Base-by-base conservation (phyloP, 345 rosid genomes). In the Salix koriyanagi region DNA sequence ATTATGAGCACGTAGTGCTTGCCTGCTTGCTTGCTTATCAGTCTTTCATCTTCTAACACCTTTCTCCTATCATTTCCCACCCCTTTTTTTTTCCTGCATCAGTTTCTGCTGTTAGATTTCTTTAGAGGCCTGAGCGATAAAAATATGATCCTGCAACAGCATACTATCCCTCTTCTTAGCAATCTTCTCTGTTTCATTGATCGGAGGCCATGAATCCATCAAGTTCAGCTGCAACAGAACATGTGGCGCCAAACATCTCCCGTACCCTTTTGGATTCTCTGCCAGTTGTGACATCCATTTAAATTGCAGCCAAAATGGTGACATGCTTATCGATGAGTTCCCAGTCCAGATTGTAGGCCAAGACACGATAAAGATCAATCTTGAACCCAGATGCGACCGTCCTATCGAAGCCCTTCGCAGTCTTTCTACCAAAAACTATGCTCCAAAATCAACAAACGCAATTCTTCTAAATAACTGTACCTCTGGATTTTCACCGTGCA, bases 211-310 rank as follows among this genome's bases (percentile, higher is more conserved):
- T 10, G 67, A 81, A 65, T 73, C 72, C 23, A 67, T 16, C 46
- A 18, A 67, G 64, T 15, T 70, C 28, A 64, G 56, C 2, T 87
- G 91, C 84, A 65, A 79, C 76, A 77, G 39, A 32, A 75, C 83
- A 12, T 90, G 98, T 42, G 78, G 84, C n/a, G 2, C 14, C 74
- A 60, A 58, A 58, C 30, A 2, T 0, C 77, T 86, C 0, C 67
- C 54, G 1, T 90, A 84, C 61, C 98, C 98, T 3, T 91, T 94
- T 44, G 97, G 98, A 13, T 88, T 88, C 84, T 83, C 94, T 23
- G 15, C 82, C 0, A 85, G 73, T 8, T 89, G 86, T 76, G 83
- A 76, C 4, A 90, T 94, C 79, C 89, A 13, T 37, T 83, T 91
- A 41, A 83, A 78, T 44, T 93, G 96, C 79, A 77, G 84, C 48